phyloP scores from a whole-genome alignment of 331 rosid genomes.

The Quercus lobata region DNA sequence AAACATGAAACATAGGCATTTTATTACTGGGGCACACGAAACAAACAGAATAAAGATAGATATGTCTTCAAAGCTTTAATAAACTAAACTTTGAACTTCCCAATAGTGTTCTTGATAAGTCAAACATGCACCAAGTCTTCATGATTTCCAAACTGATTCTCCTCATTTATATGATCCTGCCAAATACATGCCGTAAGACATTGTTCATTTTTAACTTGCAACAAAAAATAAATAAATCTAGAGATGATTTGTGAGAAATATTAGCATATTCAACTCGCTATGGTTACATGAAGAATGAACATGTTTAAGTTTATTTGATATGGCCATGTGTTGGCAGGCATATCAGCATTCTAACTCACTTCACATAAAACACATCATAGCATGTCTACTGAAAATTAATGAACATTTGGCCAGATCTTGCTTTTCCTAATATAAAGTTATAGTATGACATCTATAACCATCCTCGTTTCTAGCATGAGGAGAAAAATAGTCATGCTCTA shows the following conservation, averaged over 20 bases:
- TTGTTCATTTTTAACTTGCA: slow-evolving; percentile 4
- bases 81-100: slow-evolving; percentile 44
- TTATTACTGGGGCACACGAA: slow-evolving; percentile 42
- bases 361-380: neutral
- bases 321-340: neutral
- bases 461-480: neutral
- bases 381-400: neutral
- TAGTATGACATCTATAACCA: neutral
- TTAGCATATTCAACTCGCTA: neutral
- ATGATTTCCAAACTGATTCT: slow-evolving; percentile 24
- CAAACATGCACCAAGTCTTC: slow-evolving; percentile 29
- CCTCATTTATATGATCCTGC: slow-evolving; percentile 40
- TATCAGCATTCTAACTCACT: neutral
- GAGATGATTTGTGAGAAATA: neutral
- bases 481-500: neutral
- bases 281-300: neutral
- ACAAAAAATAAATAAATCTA: neutral
- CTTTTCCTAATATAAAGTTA: neutral
- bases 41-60: slow-evolving; percentile 14
- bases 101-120: slow-evolving; percentile 33
- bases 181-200: slow-evolving; percentile 17
- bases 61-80: slow-evolving; percentile 25
- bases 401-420: neutral
- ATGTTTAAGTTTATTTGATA: neutral
- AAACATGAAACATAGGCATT: slow-evolving; percentile 11